phyloP scores from a whole-genome alignment of 208 protist species.

The Porcisia deanei region DNA sequence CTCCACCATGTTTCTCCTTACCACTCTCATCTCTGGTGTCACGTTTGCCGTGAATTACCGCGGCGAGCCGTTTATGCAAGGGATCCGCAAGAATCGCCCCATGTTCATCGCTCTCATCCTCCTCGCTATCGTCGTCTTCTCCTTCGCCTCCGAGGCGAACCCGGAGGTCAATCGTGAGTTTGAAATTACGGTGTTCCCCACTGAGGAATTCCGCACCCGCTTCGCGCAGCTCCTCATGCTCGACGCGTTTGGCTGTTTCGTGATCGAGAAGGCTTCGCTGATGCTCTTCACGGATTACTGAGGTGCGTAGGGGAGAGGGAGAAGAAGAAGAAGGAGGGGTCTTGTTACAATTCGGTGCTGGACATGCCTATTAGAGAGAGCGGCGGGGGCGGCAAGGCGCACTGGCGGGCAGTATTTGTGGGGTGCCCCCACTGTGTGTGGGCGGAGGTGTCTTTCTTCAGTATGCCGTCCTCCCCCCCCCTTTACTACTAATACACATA shows the following conservation, averaged over 20 bases:
- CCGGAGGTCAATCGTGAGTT: conserved; percentile 83
- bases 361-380: neutral
- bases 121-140: conserved; percentile 71
- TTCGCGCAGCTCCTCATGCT: conserved; percentile 76
- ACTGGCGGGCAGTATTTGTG: no score
- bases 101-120: conserved; percentile 88
- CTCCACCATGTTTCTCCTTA: conserved; percentile 97
- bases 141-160: conserved; percentile 77
- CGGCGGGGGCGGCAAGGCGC: no score
- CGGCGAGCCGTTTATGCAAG: conserved; percentile 95
- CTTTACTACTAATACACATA: no score
- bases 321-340: neutral
- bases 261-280: conserved; percentile 74
- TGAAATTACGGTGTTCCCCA: conserved; percentile 90
- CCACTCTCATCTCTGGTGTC: conserved; percentile 91
- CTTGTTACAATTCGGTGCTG: neutral
- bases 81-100: conserved; percentile 90
- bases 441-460: no score
- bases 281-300: conserved; percentile 77
- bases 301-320: neutral
- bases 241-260: conserved; percentile 76
- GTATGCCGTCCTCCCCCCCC: no score
- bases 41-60: conserved; percentile 99
- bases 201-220: conserved; percentile 65
- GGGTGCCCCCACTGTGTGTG: no score